Base-by-base conservation (phyloP, 2,329 filamentous ascomycete genomes). In the Fusarium sp. region DNA sequence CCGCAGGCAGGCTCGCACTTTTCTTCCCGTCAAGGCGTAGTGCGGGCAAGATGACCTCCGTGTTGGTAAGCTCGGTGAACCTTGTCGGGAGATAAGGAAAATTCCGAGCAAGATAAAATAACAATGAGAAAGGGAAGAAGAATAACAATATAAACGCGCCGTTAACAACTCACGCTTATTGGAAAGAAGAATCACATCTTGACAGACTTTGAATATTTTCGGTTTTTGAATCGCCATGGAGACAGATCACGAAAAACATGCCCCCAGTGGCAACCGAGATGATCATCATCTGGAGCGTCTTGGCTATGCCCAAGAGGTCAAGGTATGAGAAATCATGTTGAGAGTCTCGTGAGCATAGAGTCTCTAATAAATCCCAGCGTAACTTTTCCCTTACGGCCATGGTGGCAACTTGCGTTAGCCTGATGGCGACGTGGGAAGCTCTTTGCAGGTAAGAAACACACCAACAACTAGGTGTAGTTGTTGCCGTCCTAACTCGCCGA, bases 401-500 rank as follows among this genome's bases (percentile, higher is more conserved):
- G 51, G 17, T 55, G n/a, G 51, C 51, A 35, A 33, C 31, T 3
- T 55, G 51, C 29, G 51, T 55, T 10, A 33, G 27, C 17, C 8
- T 55, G 29, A 55, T 55, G 51, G 51, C 51, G 12, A 55, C 51
- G 11, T 55, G 51, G 51, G 51, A 75, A 58, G 72, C 73, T 11
- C 12, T 75, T 7, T 75, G 67, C 29, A 75, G 71, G 72, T 74
- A 38, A 12, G 49, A 10, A 12, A 3, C 7, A 6, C 12, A 24
- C 20, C n/a, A n/a, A 24, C 27, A 5, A 27, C n/a, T 16, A 4
- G 1, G 9, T 8, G 16, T 10, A 10, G 2, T n/a, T n/a, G 3
- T 6, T 7, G 6, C 7, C n/a, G 2, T 31, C 16, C 46, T 51
- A n/a, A 51, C 24, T 5, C 24, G 6, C 16, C 9, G 31, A 12